These are phyloP conservation scores for Lentinula novae-zelandiae DNA, from an alignment of 1,284 basidiomycete genomes.

Conservation along the genomic window DNA sequence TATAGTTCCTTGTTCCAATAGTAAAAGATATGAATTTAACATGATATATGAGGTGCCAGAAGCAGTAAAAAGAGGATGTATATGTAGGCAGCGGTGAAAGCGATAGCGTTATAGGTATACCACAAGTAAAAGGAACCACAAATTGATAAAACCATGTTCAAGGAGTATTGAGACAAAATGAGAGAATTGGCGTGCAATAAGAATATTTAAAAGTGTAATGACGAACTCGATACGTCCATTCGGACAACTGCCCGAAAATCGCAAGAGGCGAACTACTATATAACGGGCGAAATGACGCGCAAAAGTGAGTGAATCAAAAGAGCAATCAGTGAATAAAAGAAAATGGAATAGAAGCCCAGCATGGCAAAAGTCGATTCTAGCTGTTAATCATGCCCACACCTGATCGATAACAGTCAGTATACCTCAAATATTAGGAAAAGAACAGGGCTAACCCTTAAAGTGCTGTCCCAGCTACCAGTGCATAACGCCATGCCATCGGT, in stretches of 20 bases:
- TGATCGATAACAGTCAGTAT: conserved; percentile 23
- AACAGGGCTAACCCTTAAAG: conserved; percentile 76
- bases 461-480: conserved; percentile 97
- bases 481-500: conserved; percentile 97
- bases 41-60: conserved; percentile 31
- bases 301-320: conserved; percentile 23
- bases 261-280: conserved; percentile 48
- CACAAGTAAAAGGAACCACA: conserved; percentile 5
- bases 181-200: conserved; percentile 32
- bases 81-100: conserved; percentile 19
- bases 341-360: conserved; percentile 15
- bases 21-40: conserved; percentile 24
- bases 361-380: conserved; percentile 12
- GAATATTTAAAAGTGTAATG: conserved; percentile 41
- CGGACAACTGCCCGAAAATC: conserved; percentile 29
- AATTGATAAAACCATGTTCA: background rate
- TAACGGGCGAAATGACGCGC: conserved; percentile 39
- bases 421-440: conserved; percentile 20
- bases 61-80: conserved; percentile 21
- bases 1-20: conserved; percentile 12
- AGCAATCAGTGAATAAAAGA: conserved; percentile 16
- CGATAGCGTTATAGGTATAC: conserved; percentile 11
- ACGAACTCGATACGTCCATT: conserved; percentile 55
- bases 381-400: conserved; percentile 55
- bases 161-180: conserved; percentile 8